Evolutionary conservation across 345 rosid species (phyloP).

Genomic region (Populus davidiana): DNA sequence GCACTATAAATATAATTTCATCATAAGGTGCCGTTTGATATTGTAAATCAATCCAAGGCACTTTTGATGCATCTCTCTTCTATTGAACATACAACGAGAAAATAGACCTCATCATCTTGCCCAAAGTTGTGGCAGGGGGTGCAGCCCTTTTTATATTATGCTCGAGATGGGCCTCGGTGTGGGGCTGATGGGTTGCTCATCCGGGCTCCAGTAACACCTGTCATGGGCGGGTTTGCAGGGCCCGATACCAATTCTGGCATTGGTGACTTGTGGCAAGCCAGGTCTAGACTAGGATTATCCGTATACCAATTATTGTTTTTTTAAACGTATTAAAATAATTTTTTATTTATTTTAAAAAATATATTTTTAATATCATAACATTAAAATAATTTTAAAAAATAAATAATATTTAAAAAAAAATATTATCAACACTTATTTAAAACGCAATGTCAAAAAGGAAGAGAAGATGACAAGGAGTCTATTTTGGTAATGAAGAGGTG

Average conservation of each 20-base stretch:
- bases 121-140: conserved; percentile 78
- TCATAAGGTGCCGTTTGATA: no score
- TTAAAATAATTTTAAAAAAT: no score
- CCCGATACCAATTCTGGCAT: conserved; percentile 77
- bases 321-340: no score
- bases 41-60: no score
- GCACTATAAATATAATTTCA: no score
- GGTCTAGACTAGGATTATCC: conserved; percentile 85
- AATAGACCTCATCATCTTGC: conserved; percentile 42
- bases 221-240: conserved; percentile 82
- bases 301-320: conserved; percentile 6
- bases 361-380: no score
- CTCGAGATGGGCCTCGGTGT: conserved; percentile 62
- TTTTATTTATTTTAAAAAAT: no score
- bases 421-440: fast-evolving
- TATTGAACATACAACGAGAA: conserved; percentile 51
- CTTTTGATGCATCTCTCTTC: conserved; percentile 49
- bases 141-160: conserved; percentile 81
- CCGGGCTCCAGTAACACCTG: conserved; percentile 70
- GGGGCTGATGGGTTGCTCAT: conserved; percentile 82
- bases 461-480: conserved; percentile 70
- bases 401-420: no score
- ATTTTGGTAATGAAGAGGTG: conserved; percentile 50
- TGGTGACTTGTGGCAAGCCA: conserved; percentile 74
- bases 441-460: fast-evolving